Conservation (phyloP, 352 stramenopile genomes). For the Pythium aphanidermatum region DNA sequence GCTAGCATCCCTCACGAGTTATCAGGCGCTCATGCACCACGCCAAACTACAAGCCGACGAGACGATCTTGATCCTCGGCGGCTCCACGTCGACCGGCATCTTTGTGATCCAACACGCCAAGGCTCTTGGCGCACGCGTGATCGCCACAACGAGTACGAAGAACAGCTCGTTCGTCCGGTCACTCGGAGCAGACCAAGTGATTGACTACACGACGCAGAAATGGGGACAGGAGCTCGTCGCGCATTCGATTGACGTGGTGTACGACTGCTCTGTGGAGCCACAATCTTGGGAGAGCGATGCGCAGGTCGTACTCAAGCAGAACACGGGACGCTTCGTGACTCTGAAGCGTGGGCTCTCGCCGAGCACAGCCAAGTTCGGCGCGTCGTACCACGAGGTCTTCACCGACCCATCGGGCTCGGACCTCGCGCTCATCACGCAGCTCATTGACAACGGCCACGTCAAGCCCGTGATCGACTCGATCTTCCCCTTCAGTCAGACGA, state of each 20-base stretch:
- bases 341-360: constrained; percentile 25
- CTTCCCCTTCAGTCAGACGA: constrained; percentile 34
- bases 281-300: constrained; percentile 25
- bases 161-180: constrained; percentile 28
- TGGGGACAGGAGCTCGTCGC: constrained; percentile 20
- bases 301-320: constrained; percentile 29
- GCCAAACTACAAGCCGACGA: constrained; percentile 8
- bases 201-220: constrained; percentile 42
- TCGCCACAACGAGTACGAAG: constrained; percentile 23
- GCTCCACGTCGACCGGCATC: constrained; percentile 25
- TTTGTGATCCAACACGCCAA: constrained; percentile 17
- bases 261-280: constrained; percentile 16
- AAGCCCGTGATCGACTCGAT: constrained; percentile 32
- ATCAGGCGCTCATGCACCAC: constrained; percentile 25
- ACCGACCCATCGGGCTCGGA: constrained; percentile 18
- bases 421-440: constrained; percentile 30
- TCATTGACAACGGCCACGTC: constrained; percentile 31
- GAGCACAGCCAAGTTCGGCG: constrained; percentile 51
- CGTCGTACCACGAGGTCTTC: constrained; percentile 17
- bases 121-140: constrained; percentile 7
- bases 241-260: constrained; percentile 15
- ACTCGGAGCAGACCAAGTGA: constrained; percentile 30
- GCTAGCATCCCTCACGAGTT: constrained; percentile 21
- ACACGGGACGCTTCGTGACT: constrained; percentile 31
- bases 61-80: constrained; percentile 26